Percentiles rank a stretch among this genome's conserved stretches.
phyloP scores from a whole-genome alignment of 2,329 filamentous ascomycete genomes.

The Colletotrichum eleusines region DNA sequence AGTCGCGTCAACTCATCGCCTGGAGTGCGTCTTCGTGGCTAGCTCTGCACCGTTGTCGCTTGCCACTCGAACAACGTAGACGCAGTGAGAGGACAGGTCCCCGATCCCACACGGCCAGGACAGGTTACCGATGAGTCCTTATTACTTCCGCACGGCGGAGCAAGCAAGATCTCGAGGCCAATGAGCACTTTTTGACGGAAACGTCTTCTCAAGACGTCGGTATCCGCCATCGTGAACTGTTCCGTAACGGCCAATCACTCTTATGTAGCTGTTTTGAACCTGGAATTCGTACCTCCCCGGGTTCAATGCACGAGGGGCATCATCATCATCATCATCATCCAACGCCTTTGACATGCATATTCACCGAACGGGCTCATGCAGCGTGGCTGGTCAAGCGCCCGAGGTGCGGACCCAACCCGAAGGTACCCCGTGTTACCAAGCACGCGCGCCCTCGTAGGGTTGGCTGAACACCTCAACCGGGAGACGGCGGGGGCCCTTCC shows the following conservation, averaged over 20 bases:
- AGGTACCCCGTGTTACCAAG: background rate
- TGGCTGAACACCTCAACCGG: background rate
- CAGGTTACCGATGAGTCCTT: background rate
- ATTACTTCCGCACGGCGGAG: background rate
- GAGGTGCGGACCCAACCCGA: conserved; percentile 1
- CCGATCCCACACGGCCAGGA: background rate
- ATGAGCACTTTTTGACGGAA: background rate
- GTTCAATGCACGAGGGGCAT: background rate
- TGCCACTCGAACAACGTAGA: background rate
- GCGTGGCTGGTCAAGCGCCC: background rate
- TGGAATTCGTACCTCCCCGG: background rate
- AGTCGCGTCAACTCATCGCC: background rate
- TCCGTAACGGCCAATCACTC: background rate
- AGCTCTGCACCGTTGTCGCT: background rate
- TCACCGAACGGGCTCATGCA: conserved; percentile 20
- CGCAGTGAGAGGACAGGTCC: too few species aligned
- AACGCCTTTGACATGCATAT: background rate
- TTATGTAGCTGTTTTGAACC: background rate
- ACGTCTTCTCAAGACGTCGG: background rate
- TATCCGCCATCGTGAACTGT: background rate
- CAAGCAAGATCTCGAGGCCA: background rate
- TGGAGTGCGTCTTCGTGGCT: background rate
- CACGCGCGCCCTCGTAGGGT: conserved; percentile 3
- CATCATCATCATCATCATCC: too few species aligned
- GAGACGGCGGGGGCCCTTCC: background rate